Percentiles rank a stretch among this genome's conserved stretches.
Evolutionary conservation across 2,329 filamentous ascomycete genomes (phyloP).

Genomic region (Diplodia sapinea): DNA sequence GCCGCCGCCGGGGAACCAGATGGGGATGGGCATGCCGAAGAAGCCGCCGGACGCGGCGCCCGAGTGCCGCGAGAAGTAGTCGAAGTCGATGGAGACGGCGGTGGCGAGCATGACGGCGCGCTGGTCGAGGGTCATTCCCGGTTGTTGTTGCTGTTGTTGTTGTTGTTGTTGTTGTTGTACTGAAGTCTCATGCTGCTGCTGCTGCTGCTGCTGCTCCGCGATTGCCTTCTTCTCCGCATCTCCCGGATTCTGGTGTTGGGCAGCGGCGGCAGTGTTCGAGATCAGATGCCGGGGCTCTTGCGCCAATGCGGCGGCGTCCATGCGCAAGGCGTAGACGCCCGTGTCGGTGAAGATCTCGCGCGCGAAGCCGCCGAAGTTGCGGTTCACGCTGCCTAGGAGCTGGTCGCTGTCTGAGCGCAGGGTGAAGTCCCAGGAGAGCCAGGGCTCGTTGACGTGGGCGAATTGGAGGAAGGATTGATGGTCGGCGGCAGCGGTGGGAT

Average conservation of each 20-base stretch:
- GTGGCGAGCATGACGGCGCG: conserved; percentile 70
- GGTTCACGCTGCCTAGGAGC: conserved; percentile 66
- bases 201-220: conserved; percentile 40
- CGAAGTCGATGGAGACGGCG: conserved; percentile 69
- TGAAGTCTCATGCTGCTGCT: too few species aligned
- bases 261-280: neutral
- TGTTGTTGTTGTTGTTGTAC: conserved; percentile 32
- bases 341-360: conserved; percentile 70
- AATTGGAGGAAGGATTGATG: conserved; percentile 61
- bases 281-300: neutral
- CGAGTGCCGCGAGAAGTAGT: conserved; percentile 70
- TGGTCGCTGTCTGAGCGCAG: conserved; percentile 57
- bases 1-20: conserved; percentile 59
- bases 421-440: conserved; percentile 69
- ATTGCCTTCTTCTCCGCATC: neutral
- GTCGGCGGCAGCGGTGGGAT: conserved; percentile 44
- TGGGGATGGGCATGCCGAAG: conserved; percentile 47
- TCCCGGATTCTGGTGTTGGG: neutral
- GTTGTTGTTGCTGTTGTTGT: conserved; percentile 32
- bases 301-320: conserved; percentile 60
- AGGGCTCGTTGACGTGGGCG: conserved; percentile 66
- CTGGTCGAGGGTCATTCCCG: conserved; percentile 69
- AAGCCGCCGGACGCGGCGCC: conserved; percentile 50
- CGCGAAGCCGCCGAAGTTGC: conserved; percentile 67
- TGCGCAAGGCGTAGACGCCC: conserved; percentile 67